phyloP scores from a whole-genome alignment of 2,329 filamentous ascomycete species.

The Ophiocordyceps camponoti-saundersi region DNA sequence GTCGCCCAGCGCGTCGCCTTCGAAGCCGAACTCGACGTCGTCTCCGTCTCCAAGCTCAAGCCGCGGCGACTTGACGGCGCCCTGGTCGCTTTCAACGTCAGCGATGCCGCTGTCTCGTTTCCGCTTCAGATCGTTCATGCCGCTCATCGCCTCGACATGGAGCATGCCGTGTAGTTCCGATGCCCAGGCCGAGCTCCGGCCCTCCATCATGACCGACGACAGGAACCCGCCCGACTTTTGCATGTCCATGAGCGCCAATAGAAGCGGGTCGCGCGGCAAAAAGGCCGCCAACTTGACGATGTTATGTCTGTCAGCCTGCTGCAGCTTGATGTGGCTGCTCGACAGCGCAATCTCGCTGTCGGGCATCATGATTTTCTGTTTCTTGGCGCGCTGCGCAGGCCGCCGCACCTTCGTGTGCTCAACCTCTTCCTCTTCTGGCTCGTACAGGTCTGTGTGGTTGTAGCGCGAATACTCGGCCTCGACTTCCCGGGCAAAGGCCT shows the following conservation, averaged over 20 bases:
- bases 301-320: constrained; percentile 70
- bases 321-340: constrained; percentile 63
- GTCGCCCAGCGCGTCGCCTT: constrained; percentile 33
- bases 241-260: constrained; percentile 79
- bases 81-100: constrained; percentile 54
- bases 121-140: constrained; percentile 69
- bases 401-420: constrained; percentile 44
- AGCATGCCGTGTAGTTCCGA: constrained; percentile 85
- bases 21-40: constrained; percentile 37
- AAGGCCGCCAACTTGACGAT: constrained; percentile 74
- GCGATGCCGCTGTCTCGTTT: constrained; percentile 83
- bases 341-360: constrained; percentile 68
- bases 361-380: constrained; percentile 66
- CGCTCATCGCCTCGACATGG: constrained; percentile 67
- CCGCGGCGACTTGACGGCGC: constrained; percentile 50
- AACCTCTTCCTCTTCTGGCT: constrained; percentile 35
- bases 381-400: constrained; percentile 54
- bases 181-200: constrained; percentile 65
- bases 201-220: constrained; percentile 68
- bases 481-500: constrained; percentile 40
- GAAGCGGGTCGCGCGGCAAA: constrained; percentile 69
- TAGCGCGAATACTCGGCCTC: constrained; percentile 38
- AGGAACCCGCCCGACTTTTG: constrained; percentile 86
- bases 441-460: constrained; percentile 41
- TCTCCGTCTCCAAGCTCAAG: constrained; percentile 51